Evolutionary conservation across 2,329 filamentous ascomycete species (phyloP).

Genomic region (Trichoderma lentiforme): DNA sequence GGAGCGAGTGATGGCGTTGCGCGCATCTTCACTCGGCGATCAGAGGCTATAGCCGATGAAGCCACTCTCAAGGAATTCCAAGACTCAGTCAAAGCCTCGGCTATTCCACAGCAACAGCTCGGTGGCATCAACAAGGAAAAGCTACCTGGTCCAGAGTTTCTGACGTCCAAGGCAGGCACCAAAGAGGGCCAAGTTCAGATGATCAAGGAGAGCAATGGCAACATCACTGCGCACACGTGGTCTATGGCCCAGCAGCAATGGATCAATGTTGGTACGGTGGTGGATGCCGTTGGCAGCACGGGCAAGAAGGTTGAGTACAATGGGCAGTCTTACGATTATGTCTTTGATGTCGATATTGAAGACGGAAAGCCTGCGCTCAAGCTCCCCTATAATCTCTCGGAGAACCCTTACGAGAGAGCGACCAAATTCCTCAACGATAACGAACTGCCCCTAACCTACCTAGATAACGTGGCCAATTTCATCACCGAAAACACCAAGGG

Average conservation of each 20-base stretch:
- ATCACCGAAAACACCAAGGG: conserved; percentile 88
- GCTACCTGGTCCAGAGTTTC: conserved; percentile 81
- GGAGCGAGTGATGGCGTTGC: conserved; percentile 86
- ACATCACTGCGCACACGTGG: conserved; percentile 85
- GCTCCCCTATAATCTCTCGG: conserved; percentile 86
- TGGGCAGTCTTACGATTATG: conserved; percentile 89
- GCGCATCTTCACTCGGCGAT: conserved; percentile 75
- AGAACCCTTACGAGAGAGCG: conserved; percentile 89
- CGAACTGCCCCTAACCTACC: conserved; percentile 79
- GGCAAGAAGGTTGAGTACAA: conserved; percentile 73
- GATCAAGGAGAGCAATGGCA: conserved; percentile 78
- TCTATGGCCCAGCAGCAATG: conserved; percentile 68
- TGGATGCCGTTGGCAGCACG: conserved; percentile 80
- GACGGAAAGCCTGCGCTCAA: conserved; percentile 91
- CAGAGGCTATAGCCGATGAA: conserved; percentile 65
- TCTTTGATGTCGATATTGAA: conserved; percentile 95
- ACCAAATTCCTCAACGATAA: conserved; percentile 89
- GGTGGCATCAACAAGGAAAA: conserved; percentile 87
- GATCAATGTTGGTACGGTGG: conserved; percentile 90
- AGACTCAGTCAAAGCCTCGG: conserved; percentile 74
- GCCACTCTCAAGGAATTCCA: conserved; percentile 72
- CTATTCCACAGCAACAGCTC: conserved; percentile 83
- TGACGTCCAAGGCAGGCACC: conserved; percentile 78
- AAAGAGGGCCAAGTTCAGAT: conserved; percentile 96
- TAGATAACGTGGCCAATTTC: conserved; percentile 91